These are phyloP conservation scores for Beauveria australis DNA, from an alignment of 2,329 filamentous ascomycete species.

Conservation along the genomic window DNA sequence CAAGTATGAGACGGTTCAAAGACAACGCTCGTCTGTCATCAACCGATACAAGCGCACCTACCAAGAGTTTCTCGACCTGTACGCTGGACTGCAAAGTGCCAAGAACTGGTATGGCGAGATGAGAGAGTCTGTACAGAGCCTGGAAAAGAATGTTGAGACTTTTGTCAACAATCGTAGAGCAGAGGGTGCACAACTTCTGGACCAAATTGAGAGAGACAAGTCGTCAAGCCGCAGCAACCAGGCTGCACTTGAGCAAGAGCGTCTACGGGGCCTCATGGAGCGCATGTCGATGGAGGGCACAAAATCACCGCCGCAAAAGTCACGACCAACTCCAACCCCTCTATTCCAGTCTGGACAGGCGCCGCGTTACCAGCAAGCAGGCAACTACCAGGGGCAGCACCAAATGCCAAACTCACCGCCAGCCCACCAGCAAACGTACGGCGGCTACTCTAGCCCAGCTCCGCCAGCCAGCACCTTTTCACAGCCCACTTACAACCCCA, in stretches of 20 bases:
- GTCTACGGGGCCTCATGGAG: constrained; percentile 85
- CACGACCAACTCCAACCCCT: constrained; percentile 29
- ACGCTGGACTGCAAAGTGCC: constrained; percentile 76
- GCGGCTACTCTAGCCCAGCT: constrained; percentile 32
- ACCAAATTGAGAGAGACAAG: constrained; percentile 76
- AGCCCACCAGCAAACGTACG: constrained; percentile 37
- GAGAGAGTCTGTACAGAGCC: constrained; percentile 84
- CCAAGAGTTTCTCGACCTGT: constrained; percentile 84
- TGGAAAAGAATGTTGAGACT: constrained; percentile 91
- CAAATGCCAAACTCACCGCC: constrained; percentile 50
- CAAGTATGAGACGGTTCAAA: constrained; percentile 84
- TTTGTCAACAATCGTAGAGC: constrained; percentile 92
- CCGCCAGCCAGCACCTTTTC: constrained; percentile 37
- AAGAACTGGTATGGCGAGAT: constrained; percentile 94
- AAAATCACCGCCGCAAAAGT: constrained; percentile 27
- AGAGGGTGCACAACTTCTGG: constrained; percentile 83
- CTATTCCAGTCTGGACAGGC: constrained; percentile 40
- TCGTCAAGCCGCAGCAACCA: constrained; percentile 48
- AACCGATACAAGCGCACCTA: constrained; percentile 85
- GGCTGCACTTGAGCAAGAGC: constrained; percentile 80
- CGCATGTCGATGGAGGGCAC: constrained; percentile 78
- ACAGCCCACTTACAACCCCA: constrained; percentile 49
- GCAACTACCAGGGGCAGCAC: constrained; percentile 48
- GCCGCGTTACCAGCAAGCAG: constrained; percentile 43
- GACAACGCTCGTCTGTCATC: constrained; percentile 73